phyloP scores from a whole-genome alignment of 345 rosid species.

The Erucastrum elatum region DNA sequence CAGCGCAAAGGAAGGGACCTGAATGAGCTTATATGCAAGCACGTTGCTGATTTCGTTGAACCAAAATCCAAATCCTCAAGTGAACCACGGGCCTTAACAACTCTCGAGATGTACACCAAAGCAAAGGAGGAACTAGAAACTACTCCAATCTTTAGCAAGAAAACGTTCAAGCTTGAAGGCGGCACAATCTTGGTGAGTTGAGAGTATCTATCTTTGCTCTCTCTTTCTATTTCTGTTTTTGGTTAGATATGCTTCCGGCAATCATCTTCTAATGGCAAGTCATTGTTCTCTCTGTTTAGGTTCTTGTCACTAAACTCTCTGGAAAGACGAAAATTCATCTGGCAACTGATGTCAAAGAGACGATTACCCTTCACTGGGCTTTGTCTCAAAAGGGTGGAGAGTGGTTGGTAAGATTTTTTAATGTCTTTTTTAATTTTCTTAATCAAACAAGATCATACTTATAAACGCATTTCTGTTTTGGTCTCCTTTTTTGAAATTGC shows the following conservation, averaged over 20 bases:
- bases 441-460: slow-evolving; percentile 16
- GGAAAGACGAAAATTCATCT: slow-evolving; percentile 66
- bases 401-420: slow-evolving; percentile 80
- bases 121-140: slow-evolving; percentile 57
- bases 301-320: slow-evolving; percentile 64
- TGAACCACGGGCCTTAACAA: slow-evolving; percentile 57
- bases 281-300: slow-evolving; percentile 47
- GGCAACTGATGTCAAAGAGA: slow-evolving; percentile 70
- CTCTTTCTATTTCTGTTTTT: background rate
- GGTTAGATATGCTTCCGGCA: slow-evolving; percentile 10
- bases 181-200: slow-evolving; percentile 76
- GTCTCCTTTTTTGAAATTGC: slow-evolving; percentile 39
- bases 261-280: slow-evolving; percentile 21
- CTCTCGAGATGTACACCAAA: slow-evolving; percentile 64
- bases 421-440: background rate
- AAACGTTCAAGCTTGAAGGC: slow-evolving; percentile 67
- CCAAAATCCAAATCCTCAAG: slow-evolving; percentile 33
- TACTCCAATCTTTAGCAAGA: slow-evolving; percentile 55
- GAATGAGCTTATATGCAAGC: slow-evolving; percentile 59
- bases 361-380: slow-evolving; percentile 90
- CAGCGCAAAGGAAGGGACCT: slow-evolving; percentile 79
- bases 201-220: background rate
- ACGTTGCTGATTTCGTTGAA: slow-evolving; percentile 43
- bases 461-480: slow-evolving; percentile 16
- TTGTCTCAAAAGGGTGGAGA: slow-evolving; percentile 78